Conservation (phyloP, 2,329 filamentous ascomycete genomes). For the Clonostachys byssicola region DNA sequence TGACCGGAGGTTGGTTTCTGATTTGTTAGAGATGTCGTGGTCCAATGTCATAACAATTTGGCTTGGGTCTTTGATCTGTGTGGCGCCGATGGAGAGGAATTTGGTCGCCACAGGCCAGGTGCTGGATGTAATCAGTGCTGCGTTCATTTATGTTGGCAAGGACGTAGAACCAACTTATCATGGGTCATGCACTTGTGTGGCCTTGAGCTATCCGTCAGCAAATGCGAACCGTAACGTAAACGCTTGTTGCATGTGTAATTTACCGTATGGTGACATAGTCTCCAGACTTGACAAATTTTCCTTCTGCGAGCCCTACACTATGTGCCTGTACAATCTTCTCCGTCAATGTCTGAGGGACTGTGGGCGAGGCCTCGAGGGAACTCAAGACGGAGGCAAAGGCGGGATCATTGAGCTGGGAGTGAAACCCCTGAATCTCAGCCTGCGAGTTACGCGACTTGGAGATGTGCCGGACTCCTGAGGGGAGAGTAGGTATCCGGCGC, state of each 20-base stretch:
- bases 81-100: conserved; percentile 76
- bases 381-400: no score
- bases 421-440: no score
- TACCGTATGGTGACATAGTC: conserved; percentile 72
- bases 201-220: no score
- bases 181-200: conserved; percentile 81
- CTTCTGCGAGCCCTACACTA: conserved; percentile 68
- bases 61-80: conserved; percentile 51
- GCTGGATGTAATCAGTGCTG: conserved; percentile 43
- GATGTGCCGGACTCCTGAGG: no score
- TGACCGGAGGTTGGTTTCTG: conserved; percentile 59
- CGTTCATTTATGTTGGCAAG: no score
- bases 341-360: conserved; percentile 65
- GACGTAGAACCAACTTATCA: conserved; percentile 19
- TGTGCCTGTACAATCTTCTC: conserved; percentile 91
- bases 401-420: no score
- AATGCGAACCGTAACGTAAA: no score
- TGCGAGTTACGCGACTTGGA: no score
- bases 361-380: conserved; percentile 16
- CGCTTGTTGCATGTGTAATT: no score
- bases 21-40: conserved; percentile 85
- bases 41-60: conserved; percentile 73
- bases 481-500: no score
- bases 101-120: conserved; percentile 71
- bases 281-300: conserved; percentile 71